phyloP scores from a whole-genome alignment of 1,139 yeast genomes.

The Hemisphaericaspora lyxosophila region DNA sequence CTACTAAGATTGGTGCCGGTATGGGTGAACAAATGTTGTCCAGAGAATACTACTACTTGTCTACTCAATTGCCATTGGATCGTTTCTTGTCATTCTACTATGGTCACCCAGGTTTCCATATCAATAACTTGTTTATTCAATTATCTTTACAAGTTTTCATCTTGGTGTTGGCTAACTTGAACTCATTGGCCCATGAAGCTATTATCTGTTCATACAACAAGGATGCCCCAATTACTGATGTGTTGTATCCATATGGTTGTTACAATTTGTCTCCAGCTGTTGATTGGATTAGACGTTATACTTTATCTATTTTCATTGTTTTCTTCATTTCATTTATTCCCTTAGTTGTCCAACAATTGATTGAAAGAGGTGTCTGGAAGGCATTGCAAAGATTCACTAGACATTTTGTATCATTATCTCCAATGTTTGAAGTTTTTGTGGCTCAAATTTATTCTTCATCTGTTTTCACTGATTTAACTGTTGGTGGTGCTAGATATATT shows the following conservation, averaged over 20 bases:
- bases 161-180: constrained; percentile 89
- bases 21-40: constrained; percentile 99
- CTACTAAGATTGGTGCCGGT: constrained; percentile 99
- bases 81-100: constrained; percentile 96
- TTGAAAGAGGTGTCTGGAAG: constrained; percentile 97
- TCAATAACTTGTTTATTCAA: constrained; percentile 93
- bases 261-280: constrained; percentile 87
- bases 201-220: constrained; percentile 81
- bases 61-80: constrained; percentile 95
- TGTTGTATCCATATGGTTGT: constrained; percentile 86
- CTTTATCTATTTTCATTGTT: constrained; percentile 95
- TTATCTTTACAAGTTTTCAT: constrained; percentile 90
- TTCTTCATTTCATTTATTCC: constrained; percentile 98
- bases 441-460: constrained; percentile 97
- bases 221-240: constrained; percentile 83
- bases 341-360: constrained; percentile 91
- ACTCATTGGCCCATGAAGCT: constrained; percentile 87
- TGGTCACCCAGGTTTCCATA: constrained; percentile 99
- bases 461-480: constrained; percentile 84
- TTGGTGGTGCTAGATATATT: constrained; percentile 99
- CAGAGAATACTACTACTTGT: constrained; percentile 95
- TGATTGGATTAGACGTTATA: constrained; percentile 97
- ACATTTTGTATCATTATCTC: constrained; percentile 87
- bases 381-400: constrained; percentile 88
- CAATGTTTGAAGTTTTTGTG: constrained; percentile 96